These are phyloP conservation scores for Bryoerythrophyllum caledonicum DNA, from an alignment of 225 moss, liverwort and hornwort genomes.

Conservation along the genomic window DNA sequence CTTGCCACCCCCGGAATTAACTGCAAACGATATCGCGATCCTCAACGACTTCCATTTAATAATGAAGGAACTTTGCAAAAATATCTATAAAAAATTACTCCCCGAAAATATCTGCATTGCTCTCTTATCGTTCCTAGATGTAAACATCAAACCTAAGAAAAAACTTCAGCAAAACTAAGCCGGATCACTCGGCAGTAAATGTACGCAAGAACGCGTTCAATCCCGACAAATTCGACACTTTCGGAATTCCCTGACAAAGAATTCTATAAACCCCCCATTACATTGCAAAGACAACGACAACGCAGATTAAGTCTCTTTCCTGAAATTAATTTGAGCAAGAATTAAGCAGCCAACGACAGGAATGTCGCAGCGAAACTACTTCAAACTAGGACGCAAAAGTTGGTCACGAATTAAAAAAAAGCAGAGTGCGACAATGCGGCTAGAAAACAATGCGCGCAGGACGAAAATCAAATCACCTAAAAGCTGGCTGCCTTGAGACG, in stretches of 20 bases:
- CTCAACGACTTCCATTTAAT: slow-evolving; percentile 6
- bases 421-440: slow-evolving; percentile 1
- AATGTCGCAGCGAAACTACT: too few species aligned
- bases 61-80: slow-evolving; percentile 1
- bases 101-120: neutral
- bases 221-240: neutral
- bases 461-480: slow-evolving; percentile 42
- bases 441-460: neutral
- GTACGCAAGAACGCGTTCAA: neutral
- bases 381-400: neutral
- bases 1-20: neutral
- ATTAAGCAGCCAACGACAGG: neutral
- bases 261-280: neutral
- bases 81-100: neutral
- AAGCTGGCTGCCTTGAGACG: slow-evolving; percentile 70
- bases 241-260: neutral
- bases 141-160: neutral
- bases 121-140: neutral
- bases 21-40: neutral
- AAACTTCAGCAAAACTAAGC: slow-evolving; percentile 2
- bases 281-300: neutral
- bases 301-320: too few species aligned
- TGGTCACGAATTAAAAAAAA: neutral
- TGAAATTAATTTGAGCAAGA: neutral
- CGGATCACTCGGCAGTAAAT: neutral